A percentile compares a stretch with the other conserved stretches of the same genome.
Evolutionary conservation across 2,329 filamentous ascomycete genomes (phyloP).

Genomic region (Colletotrichum viniferum): DNA sequence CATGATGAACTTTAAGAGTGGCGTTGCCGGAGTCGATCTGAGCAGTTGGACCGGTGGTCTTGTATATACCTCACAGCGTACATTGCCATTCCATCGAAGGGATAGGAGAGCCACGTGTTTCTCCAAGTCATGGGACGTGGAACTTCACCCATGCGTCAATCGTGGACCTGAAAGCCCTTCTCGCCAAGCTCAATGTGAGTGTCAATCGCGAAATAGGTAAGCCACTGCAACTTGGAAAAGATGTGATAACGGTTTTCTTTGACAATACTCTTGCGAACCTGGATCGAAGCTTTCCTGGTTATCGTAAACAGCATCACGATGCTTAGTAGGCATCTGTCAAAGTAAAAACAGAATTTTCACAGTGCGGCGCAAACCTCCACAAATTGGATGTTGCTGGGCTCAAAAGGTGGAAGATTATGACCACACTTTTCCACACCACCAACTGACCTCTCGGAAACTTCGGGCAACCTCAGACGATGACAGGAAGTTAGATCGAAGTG

Average conservation of each 20-base stretch:
- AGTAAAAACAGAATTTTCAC: not conserved
- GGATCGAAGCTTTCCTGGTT: not conserved
- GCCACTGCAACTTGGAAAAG: not conserved
- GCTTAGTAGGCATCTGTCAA: not conserved
- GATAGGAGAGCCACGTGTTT: not conserved
- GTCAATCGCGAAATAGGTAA: not conserved
- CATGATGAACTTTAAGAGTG: slow-evolving; percentile 7
- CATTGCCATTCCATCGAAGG: not conserved
- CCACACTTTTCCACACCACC: not conserved
- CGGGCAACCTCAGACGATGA: not conserved
- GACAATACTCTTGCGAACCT: not conserved
- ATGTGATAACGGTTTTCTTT: not conserved
- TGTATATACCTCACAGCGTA: not conserved
- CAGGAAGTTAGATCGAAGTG: not conserved
- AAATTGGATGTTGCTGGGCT: not conserved
- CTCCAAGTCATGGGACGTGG: not conserved
- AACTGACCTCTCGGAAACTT: not conserved
- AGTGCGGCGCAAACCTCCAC: not conserved
- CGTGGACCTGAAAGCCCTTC: not conserved
- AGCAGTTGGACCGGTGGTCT: not conserved
- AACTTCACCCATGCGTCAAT: not conserved
- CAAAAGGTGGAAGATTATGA: not conserved
- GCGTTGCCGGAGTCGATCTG: not conserved
- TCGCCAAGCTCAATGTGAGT: not conserved
- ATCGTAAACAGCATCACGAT: not conserved